These are phyloP conservation scores for Teratosphaeria viscida DNA, from an alignment of 2,329 filamentous ascomycete species.

Conservation along the genomic window DNA sequence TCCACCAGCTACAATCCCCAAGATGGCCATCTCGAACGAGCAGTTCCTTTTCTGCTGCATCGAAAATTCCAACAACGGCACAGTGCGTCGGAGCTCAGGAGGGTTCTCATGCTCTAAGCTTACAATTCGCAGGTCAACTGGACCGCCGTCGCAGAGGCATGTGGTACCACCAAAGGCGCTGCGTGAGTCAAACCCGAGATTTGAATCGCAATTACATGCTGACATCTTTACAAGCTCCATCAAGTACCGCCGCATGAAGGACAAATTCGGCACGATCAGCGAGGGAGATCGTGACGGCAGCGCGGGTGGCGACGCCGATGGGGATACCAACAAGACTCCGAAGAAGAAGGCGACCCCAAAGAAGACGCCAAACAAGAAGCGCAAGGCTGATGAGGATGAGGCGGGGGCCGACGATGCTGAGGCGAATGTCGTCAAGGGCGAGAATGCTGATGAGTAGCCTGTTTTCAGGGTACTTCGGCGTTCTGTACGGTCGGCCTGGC, in stretches of 20 bases:
- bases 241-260: constrained; percentile 8
- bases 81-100: neutral
- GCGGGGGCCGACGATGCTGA: constrained; percentile 1
- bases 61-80: constrained; percentile 4
- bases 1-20: neutral
- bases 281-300: neutral
- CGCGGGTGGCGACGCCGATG: neutral
- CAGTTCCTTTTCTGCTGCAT: constrained; percentile 7
- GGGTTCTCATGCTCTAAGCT: neutral
- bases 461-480: neutral
- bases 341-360: neutral
- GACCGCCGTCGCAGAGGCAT: constrained; percentile 8
- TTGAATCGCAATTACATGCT: neutral
- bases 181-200: constrained; percentile 2
- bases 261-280: constrained; percentile 3
- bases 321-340: neutral
- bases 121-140: constrained; percentile 4
- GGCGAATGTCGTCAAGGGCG: neutral
- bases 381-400: constrained; percentile 5
- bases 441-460: neutral
- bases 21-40: constrained; percentile 3
- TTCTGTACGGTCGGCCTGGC: neutral
- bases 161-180: constrained; percentile 7
- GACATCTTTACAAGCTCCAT: neutral
- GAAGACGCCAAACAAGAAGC: constrained; percentile 8